Evolutionary conservation across 768 basidiomycete species (phyloP).

Genomic region (Tylopilus vinaceipallidus): DNA sequence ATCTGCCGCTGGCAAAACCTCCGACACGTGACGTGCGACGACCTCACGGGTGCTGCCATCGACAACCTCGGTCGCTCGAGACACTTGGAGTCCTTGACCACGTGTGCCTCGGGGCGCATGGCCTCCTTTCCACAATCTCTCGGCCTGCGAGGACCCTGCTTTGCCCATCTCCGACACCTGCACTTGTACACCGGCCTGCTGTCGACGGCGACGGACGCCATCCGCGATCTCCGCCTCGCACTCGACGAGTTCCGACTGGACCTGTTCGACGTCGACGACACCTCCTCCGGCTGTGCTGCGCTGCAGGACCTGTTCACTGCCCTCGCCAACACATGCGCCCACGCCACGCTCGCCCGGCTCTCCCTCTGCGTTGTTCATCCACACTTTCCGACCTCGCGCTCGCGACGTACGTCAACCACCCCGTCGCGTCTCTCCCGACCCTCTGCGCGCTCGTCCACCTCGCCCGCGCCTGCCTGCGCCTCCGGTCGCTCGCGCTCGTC

Average conservation of each 20-base stretch:
- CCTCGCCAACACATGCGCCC: constrained; percentile 14
- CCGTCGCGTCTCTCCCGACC: constrained; percentile 19
- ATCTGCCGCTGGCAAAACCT: constrained; percentile 22
- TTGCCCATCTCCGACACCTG: constrained; percentile 15
- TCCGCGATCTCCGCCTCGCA: constrained; percentile 7
- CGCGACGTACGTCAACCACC: constrained; percentile 14
- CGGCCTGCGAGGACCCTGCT: background rate
- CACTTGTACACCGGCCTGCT: constrained; percentile 19
- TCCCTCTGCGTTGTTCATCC: constrained; percentile 18
- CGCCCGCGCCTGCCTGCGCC: constrained; percentile 7
- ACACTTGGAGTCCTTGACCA: constrained; percentile 16
- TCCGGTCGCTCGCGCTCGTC: constrained; percentile 23
- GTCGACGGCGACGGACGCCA: constrained; percentile 7
- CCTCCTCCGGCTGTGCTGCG: constrained; percentile 1
- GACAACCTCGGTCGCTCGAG: constrained; percentile 15
- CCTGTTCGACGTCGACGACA: constrained; percentile 19
- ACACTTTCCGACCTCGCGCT: constrained; percentile 15
- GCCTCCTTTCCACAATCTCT: constrained; percentile 8
- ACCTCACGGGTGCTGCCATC: constrained; percentile 18
- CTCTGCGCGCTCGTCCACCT: constrained; percentile 16
- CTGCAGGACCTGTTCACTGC: constrained; percentile 12
- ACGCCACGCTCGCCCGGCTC: constrained; percentile 4
- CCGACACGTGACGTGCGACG: constrained; percentile 20
- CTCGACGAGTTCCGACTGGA: constrained; percentile 22
- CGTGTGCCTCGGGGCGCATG: constrained; percentile 10